Evolutionary conservation across 345 rosid species (phyloP), one percentile per base, ranked within the genome.

Genomic region (Balakata baccata): DNA sequence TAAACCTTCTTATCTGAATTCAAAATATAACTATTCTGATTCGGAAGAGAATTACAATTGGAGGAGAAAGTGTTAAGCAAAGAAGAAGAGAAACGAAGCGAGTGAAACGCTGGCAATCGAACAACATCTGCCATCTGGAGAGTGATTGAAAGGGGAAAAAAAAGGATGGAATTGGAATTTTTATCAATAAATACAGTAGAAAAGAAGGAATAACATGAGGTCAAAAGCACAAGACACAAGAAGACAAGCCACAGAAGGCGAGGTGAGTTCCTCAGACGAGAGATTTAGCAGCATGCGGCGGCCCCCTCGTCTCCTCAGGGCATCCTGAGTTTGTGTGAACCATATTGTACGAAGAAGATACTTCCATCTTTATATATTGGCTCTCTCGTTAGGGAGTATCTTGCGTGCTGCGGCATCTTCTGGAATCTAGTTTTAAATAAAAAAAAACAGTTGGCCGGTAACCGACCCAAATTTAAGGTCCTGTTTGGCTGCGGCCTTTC

Each of bases 111-210:
- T 46, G 84, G 76, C n/a, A 83, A 79, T 69, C 79, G 61, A 75
- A 87, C 70, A 80, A 78, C 90, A 82, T 86, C 92, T 64, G 90
- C 94, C 97, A 91, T 91, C 72, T 75, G 81, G 70, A 51, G n/a
- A 60, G 47, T 73, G 25, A 50, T 62, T 53, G 61, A 52, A 22
- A 38, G n/a, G n/a, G n/a, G n/a, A n/a, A n/a, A 6, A 41, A 9
- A 60, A 0, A 7, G 4, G 38, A 61, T 25, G 1, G 64, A 10
- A 38, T 37, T 11, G 0, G 9, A 29, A 29, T 29, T 29, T 29
- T 29, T 29, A 12, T 6, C 4, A 1, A 22, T 59, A 10, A 29
- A 20, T 12, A 11, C 3, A 5, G 14, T 6, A 22, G 58, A 60
- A 29, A 7, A 56, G 25, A 25, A 43, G 25, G 58, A 17, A n/a